Base-by-base conservation (phyloP, 768 basidiomycete genomes). In the Heimioporus sp. region DNA sequence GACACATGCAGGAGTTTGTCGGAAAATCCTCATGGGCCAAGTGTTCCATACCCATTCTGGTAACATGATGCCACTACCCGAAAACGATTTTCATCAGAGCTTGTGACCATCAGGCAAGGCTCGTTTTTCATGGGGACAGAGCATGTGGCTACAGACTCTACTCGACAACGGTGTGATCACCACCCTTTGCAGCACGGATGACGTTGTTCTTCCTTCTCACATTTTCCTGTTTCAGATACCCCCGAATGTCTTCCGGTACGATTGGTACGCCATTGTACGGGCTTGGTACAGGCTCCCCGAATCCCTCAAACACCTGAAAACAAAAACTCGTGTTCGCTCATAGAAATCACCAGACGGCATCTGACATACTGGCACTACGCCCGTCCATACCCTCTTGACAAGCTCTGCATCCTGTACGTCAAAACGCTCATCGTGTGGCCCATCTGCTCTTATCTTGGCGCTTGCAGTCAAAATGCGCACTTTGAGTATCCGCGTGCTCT, bases 91-190 rank as follows among this genome's bases (percentile, higher is more conserved):
- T 28, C 24, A 28, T 6, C 24, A 4, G 24, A 28, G 3, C 24
- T 28, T 28, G 24, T 6, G 24, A 28, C 24, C 24, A 28, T 28
- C 5, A 5, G 24, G 4, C 1, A 28, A 28, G 24, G 24, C 4
- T 28, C 24, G 24, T 28, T 28, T 28, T 28, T 28, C 24, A 28
- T 28, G 24, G 7, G 24, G 7, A 28, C 7, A 28, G 5, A 28
- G 24, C 24, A 28, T 35, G 34, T 35, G 35, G 2, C 35, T 35
- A 35, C 35, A 16, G 13, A 15, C 35, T 35, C 12, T 44, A 49
- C 31, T 49, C 38, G 36, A 46, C 47, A 16, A 43, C 10, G 17
- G n/a, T 10, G 7, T 49, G 28, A 81, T 55, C 79, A 77, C 56
- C 65, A 77, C 36, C 53, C 31, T 54, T 64, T 7, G 63, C 60